Conservation (phyloP, 305 asterid species). For the Stenogyne calaminthoides region DNA sequence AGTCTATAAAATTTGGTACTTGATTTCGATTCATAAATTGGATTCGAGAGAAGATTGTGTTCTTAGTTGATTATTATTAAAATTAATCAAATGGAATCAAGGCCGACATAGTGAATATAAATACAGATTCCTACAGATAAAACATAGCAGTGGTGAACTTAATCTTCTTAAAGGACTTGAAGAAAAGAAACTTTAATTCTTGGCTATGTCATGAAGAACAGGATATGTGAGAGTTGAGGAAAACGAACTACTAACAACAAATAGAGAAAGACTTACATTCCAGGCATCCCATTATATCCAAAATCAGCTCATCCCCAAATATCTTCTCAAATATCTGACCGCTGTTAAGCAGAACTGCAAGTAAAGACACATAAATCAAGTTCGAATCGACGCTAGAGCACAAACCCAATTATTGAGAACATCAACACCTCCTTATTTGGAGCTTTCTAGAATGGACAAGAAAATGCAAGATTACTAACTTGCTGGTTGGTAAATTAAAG, state of each 20-base stretch:
- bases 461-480: too few species aligned
- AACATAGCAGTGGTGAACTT: background rate
- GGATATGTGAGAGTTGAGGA: background rate
- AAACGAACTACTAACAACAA: background rate
- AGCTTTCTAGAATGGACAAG: too few species aligned
- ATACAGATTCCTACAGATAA: background rate
- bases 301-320: constrained; percentile 87
- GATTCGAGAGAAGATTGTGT: background rate
- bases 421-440: too few species aligned
- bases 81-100: constrained; percentile 17
- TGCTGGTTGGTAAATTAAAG: too few species aligned
- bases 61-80: background rate
- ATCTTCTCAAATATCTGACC: constrained; percentile 88
- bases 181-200: background rate
- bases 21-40: background rate
- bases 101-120: background rate
- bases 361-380: constrained; percentile 22
- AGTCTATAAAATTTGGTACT: background rate
- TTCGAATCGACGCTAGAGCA: constrained; percentile 19
- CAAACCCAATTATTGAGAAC: too few species aligned
- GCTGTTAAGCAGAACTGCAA: constrained; percentile 89
- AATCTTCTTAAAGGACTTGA: background rate
- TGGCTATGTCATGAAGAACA: constrained; percentile 1
- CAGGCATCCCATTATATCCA: constrained; percentile 94
- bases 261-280: constrained; percentile 67